A percentile compares a stretch with the other conserved stretches of the same genome.
Evolutionary conservation across 2,329 filamentous ascomycete species (phyloP).

Genomic region (Fusarium sp.): DNA sequence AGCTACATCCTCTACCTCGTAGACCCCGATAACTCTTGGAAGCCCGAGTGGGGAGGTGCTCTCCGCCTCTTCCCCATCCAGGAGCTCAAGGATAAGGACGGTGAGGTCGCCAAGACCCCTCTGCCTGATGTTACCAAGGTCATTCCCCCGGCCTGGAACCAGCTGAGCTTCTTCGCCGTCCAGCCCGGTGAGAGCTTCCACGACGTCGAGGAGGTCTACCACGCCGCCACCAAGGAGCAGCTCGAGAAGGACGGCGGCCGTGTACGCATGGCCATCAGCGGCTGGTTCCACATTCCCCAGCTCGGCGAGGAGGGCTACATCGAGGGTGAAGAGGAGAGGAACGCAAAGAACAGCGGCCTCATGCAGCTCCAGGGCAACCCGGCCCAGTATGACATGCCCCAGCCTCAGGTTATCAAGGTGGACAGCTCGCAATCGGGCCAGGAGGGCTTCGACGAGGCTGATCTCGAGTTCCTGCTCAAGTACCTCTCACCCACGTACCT

Average conservation of each 20-base stretch:
- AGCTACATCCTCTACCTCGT: constrained; percentile 98
- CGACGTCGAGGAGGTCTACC: constrained; percentile 97
- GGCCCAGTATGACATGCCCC: constrained; percentile 85
- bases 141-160: constrained; percentile 96
- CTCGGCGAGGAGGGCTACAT: constrained; percentile 91
- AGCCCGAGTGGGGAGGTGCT: constrained; percentile 90
- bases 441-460: constrained; percentile 72
- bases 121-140: constrained; percentile 78
- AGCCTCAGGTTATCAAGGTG: constrained; percentile 62
- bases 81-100: constrained; percentile 66
- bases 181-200: constrained; percentile 99
- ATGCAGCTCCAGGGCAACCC: constrained; percentile 92
- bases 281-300: constrained; percentile 99
- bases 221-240: constrained; percentile 65
- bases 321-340: constrained; percentile 83
- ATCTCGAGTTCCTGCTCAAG: constrained; percentile 87
- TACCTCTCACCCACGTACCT: constrained; percentile 92
- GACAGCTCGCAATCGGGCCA: constrained; percentile 56
- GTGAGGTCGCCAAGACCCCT: constrained; percentile 79
- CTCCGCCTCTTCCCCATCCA: constrained; percentile 82
- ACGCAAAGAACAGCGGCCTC: constrained; percentile 87
- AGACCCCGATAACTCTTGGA: constrained; percentile 90
- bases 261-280: constrained; percentile 96
- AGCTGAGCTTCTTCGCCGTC: constrained; percentile 97
- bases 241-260: constrained; percentile 74